Evolutionary conservation across 352 stramenopile species (phyloP).

Genomic region (Pythium aristosporum): DNA sequence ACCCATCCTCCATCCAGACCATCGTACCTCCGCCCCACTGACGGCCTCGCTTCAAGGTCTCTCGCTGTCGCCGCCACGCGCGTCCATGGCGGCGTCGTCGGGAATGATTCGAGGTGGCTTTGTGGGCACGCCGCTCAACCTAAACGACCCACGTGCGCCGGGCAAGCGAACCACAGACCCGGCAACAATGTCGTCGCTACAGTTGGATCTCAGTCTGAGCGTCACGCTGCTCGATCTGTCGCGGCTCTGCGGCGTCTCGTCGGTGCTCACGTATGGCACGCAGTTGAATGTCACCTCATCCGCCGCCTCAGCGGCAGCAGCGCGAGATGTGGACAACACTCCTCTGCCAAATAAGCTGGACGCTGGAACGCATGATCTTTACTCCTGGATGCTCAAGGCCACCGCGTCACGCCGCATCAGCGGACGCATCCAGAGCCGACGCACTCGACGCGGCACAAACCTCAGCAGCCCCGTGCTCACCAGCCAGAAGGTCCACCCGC

Average conservation of each 20-base stretch:
- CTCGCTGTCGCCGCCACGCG: slow-evolving; percentile 49
- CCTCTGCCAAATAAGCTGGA: slow-evolving; percentile 3
- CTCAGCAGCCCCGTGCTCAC: slow-evolving; percentile 12
- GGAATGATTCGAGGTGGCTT: slow-evolving; percentile 5
- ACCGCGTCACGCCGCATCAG: slow-evolving; percentile 12
- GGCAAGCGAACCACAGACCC: slow-evolving; percentile 52
- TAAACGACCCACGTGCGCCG: slow-evolving; percentile 19
- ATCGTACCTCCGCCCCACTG: slow-evolving; percentile 55
- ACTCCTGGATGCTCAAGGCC: slow-evolving; percentile 31
- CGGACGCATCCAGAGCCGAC: slow-evolving; percentile 8
- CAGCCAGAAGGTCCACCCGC: slow-evolving; percentile 34
- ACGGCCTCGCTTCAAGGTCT: slow-evolving; percentile 32
- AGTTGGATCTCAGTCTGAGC: slow-evolving; percentile 67
- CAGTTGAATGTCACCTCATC: slow-evolving; percentile 3
- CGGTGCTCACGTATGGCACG: slow-evolving; percentile 68
- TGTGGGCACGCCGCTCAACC: slow-evolving; percentile 3
- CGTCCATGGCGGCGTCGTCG: slow-evolving; percentile 23
- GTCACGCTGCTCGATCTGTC: slow-evolving; percentile 76
- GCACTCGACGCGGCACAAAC: slow-evolving; percentile 4
- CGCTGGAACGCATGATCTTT: slow-evolving; percentile 24
- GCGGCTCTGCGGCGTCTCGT: slow-evolving; percentile 70
- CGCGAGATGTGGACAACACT: background rate
- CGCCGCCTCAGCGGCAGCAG: background rate
- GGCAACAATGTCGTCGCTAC: slow-evolving; percentile 36
- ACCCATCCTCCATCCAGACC: slow-evolving; percentile 66